phyloP scores from a whole-genome alignment of 345 rosid species.

The Abelmoschus esculentus region DNA sequence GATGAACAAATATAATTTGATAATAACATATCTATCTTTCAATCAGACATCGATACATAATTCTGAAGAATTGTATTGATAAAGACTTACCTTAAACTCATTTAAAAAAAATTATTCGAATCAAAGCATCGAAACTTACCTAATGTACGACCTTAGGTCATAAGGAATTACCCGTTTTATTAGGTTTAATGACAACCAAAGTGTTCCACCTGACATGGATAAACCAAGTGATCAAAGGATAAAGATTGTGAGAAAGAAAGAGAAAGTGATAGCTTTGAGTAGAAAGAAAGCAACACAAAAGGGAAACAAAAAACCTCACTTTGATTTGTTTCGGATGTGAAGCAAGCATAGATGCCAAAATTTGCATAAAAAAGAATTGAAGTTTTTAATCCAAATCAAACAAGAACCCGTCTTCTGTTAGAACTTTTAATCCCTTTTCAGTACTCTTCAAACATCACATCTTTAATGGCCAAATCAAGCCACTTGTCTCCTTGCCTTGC shows the following conservation, averaged over 20 bases:
- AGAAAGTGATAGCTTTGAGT: constrained; percentile 44
- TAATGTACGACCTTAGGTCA: too few relatives aligned
- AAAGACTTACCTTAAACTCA: too few relatives aligned
- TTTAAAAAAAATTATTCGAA: too few relatives aligned
- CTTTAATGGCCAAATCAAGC: constrained; percentile 29
- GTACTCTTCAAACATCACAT: constrained; percentile 40
- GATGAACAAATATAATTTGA: too few relatives aligned
- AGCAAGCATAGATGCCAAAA: constrained; percentile 75
- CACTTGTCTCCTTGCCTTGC: constrained; percentile 24
- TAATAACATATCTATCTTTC: too few relatives aligned
- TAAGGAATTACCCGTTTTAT: too few relatives aligned
- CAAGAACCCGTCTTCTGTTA: neutral
- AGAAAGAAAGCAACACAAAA: constrained; percentile 68
- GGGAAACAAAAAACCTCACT: constrained; percentile 21
- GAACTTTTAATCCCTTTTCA: constrained; percentile 13
- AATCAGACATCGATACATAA: too few relatives aligned
- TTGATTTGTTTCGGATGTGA: constrained; percentile 30
- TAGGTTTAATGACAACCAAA: too few relatives aligned
- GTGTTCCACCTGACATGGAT: too few relatives aligned
- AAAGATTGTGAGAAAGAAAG: neutral
- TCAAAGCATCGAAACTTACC: too few relatives aligned
- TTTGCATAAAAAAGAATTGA: neutral
- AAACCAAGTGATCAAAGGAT: neutral
- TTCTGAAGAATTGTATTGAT: too few relatives aligned
- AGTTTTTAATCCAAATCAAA: neutral